A percentile compares a stretch with the other conserved stretches of the same genome.
Conservation (phyloP, 2,329 filamentous ascomycete species). For the Myotisia sp. region DNA sequence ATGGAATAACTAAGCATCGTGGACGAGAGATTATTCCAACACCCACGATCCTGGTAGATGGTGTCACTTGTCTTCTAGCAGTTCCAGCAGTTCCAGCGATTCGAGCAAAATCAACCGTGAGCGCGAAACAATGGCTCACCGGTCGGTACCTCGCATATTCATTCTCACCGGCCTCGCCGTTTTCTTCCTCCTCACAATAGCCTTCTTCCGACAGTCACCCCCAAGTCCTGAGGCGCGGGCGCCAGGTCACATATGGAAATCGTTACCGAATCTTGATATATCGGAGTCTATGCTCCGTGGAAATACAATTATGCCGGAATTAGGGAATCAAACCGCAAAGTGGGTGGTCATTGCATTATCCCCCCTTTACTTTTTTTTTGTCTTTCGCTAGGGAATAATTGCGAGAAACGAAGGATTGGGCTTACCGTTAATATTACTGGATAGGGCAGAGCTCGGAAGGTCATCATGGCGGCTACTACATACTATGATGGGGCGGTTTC, state of each 20-base stretch:
- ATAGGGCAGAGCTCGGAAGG: conserved; percentile 47
- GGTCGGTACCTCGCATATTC: conserved; percentile 25
- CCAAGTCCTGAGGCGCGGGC: conserved; percentile 27
- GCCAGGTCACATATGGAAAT: conserved; percentile 27
- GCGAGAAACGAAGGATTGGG: background rate
- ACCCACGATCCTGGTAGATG: no score
- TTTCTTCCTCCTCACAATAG: conserved; percentile 25
- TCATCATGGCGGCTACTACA: conserved; percentile 54
- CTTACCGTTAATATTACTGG: background rate
- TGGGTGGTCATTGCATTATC: no score
- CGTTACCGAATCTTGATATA: conserved; percentile 14
- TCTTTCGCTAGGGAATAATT: background rate
- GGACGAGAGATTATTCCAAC: no score
- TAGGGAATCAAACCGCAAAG: conserved; percentile 38
- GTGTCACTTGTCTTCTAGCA: no score
- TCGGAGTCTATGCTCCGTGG: conserved; percentile 28
- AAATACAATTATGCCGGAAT: conserved; percentile 31
- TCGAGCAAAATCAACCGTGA: no score
- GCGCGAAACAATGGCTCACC: conserved; percentile 16
- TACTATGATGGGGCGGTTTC: conserved; percentile 52
- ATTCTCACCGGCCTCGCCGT: conserved; percentile 20
- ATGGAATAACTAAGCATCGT: no score
- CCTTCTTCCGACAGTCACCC: conserved; percentile 26
- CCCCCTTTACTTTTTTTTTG: no score
- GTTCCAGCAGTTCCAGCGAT: no score